These are phyloP conservation scores for Mallotus nudiflorus DNA, from an alignment of 345 rosid genomes.

Conservation along the genomic window DNA sequence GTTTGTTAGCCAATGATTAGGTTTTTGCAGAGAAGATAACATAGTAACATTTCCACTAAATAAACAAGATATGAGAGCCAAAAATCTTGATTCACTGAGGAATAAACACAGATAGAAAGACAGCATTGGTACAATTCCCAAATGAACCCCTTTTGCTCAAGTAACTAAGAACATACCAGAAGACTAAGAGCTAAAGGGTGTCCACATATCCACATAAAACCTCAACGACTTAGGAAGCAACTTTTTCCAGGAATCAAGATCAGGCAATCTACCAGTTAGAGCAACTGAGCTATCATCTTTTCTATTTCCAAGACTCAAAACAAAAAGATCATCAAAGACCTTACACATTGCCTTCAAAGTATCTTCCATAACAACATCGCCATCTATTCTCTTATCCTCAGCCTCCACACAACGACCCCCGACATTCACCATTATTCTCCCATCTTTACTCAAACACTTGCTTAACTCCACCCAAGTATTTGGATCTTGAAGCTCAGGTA, in stretches of 20 bases:
- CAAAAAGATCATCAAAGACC: conserved; percentile 56
- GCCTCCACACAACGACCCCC: conserved; percentile 79
- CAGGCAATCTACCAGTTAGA: conserved; percentile 63
- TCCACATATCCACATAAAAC: conserved; percentile 70
- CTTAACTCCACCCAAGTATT: conserved; percentile 59
- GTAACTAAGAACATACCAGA: too few species aligned
- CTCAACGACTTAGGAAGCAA: conserved; percentile 44
- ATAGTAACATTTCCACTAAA: background rate
- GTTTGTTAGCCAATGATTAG: background rate
- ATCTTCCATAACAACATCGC: conserved; percentile 67
- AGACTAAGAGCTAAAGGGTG: conserved; percentile 34
- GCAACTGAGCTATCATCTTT: conserved; percentile 72
- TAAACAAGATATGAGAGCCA: background rate
- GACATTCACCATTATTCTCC: conserved; percentile 66
- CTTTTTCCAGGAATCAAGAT: conserved; percentile 61
- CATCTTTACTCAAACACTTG: conserved; percentile 58
- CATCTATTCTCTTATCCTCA: conserved; percentile 61
- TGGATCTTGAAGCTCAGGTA: conserved; percentile 86
- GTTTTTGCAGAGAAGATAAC: background rate
- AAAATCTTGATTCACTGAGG: background rate
- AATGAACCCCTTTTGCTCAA: background rate
- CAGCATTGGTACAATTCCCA: background rate
- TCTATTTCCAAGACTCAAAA: conserved; percentile 53
- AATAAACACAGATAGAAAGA: background rate
- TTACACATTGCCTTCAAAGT: conserved; percentile 62